phyloP scores from a whole-genome alignment of 352 stramenopile species.

The Globisporangium nodosum region DNA sequence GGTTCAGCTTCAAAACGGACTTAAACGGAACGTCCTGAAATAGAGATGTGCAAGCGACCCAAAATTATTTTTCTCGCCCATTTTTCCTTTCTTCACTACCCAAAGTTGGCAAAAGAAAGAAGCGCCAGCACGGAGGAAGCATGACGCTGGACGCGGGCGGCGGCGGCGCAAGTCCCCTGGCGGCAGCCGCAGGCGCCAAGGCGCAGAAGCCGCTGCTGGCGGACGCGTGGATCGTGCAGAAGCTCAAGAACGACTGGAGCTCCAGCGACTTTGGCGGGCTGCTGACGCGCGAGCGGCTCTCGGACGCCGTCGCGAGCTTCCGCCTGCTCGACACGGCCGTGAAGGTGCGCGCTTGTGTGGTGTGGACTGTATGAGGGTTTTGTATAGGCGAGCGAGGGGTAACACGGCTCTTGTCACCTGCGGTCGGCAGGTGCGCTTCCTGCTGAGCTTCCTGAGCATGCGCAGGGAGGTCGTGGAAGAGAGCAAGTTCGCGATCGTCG shows the following conservation, averaged over 20 bases:
- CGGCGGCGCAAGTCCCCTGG: background rate
- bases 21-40: too few species aligned
- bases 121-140: background rate
- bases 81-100: too few species aligned
- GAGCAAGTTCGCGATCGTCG: conserved; percentile 39
- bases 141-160: background rate
- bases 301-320: conserved; percentile 55
- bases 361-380: background rate
- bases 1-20: too few species aligned
- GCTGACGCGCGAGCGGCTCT: conserved; percentile 52
- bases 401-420: background rate
- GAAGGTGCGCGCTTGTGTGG: conserved; percentile 29
- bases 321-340: conserved; percentile 53
- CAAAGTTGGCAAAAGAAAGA: background rate
- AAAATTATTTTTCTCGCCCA: too few species aligned
- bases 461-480: conserved; percentile 40
- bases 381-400: background rate
- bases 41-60: too few species aligned
- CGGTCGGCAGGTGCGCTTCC: conserved; percentile 35
- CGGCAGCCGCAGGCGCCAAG: background rate
- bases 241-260: conserved; percentile 73
- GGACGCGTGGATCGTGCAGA: conserved; percentile 70
- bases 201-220: conserved; percentile 19
- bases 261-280: conserved; percentile 58
- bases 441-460: conserved; percentile 66